Evolutionary conservation across 768 basidiomycete genomes (phyloP).

Genomic region (Boletus tylopilopsis): DNA sequence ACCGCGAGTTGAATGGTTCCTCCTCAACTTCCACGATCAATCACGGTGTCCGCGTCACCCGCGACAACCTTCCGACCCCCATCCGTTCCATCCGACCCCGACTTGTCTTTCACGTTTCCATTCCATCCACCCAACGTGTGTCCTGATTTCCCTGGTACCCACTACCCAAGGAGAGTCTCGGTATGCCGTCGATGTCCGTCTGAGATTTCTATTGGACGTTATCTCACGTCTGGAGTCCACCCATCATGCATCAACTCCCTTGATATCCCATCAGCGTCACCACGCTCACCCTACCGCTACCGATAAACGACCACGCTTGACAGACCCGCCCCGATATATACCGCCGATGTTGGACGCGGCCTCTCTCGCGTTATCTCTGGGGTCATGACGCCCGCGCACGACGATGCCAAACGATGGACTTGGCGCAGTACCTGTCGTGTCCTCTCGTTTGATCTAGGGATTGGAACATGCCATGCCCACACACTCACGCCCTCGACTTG

Average conservation of each 20-base stretch:
- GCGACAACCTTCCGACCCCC: background rate
- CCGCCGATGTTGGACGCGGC: background rate
- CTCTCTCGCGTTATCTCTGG: background rate
- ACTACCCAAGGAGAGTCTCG: background rate
- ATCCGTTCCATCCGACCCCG: background rate
- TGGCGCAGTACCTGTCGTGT: too few relatives aligned
- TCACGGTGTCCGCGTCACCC: background rate
- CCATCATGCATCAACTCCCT: constrained; percentile 2
- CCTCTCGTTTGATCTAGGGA: too few relatives aligned
- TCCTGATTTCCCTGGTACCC: background rate
- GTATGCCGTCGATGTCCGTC: constrained; percentile 9
- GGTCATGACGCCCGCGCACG: too few relatives aligned
- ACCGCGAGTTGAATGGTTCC: background rate
- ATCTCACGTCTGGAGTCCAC: background rate
- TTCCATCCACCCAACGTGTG: background rate
- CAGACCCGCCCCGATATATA: background rate
- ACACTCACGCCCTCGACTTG: too few relatives aligned
- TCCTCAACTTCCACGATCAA: background rate
- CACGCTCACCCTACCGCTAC: background rate
- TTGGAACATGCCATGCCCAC: too few relatives aligned
- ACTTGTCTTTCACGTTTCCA: background rate
- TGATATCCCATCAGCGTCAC: background rate
- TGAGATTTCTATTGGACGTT: background rate
- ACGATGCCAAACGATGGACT: too few relatives aligned
- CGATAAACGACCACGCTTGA: background rate